Evolutionary conservation across 2,329 filamentous ascomycete species (phyloP).

Genomic region (Aureobasidium lini): DNA sequence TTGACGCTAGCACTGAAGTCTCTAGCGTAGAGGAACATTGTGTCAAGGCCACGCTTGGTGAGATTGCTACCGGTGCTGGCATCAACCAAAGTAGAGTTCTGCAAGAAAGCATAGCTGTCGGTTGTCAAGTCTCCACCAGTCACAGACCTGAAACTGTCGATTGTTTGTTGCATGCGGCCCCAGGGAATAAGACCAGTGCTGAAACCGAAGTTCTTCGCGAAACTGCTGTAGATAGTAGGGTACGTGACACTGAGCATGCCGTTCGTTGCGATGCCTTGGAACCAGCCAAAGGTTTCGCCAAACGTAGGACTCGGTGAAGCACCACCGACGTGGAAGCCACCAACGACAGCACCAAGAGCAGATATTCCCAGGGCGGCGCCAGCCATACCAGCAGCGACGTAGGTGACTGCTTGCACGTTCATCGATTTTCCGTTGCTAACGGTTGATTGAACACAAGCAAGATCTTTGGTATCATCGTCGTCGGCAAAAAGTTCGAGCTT

Average conservation of each 20-base stretch:
- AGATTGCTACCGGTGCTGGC: conserved; percentile 25
- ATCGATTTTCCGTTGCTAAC: conserved; percentile 85
- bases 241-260: conserved; percentile 92
- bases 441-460: conserved; percentile 76
- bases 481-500: conserved; percentile 64
- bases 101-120: conserved; percentile 68
- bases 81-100: conserved; percentile 64
- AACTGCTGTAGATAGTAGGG: conserved; percentile 79
- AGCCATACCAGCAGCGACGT: conserved; percentile 74
- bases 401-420: conserved; percentile 67
- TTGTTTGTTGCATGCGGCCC: conserved; percentile 68
- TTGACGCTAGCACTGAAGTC: conserved; percentile 34
- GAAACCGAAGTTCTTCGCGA: conserved; percentile 89
- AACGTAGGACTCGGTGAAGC: conserved; percentile 74
- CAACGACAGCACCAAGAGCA: conserved; percentile 63
- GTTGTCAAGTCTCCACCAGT: conserved; percentile 83
- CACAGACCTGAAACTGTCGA: conserved; percentile 70
- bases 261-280: conserved; percentile 89
- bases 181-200: conserved; percentile 78
- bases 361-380: conserved; percentile 72
- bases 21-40: conserved; percentile 20
- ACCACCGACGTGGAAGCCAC: conserved; percentile 43
- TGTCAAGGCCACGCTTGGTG: conserved; percentile 10
- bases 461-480: conserved; percentile 48
- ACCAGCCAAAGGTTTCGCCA: conserved; percentile 76